Evolutionary conservation across 345 rosid genomes (phyloP).

Genomic region (Rhodamnia rubescens): DNA sequence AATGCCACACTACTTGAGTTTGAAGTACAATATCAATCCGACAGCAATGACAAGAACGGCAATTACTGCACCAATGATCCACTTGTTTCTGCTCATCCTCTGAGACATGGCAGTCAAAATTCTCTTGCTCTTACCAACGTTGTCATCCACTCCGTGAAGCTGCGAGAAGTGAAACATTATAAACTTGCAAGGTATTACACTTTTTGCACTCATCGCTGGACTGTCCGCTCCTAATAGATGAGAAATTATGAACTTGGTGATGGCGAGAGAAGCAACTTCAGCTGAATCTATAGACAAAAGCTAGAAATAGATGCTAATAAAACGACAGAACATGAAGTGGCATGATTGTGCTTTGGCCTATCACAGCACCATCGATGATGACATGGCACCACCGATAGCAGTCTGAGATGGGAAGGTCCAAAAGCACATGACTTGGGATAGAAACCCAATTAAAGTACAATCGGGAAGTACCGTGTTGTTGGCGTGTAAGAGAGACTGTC

Average conservation of each 20-base stretch:
- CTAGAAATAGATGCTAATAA: not conserved
- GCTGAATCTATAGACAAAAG: not conserved
- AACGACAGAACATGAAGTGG: not conserved
- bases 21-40: constrained; percentile 54
- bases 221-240: not conserved
- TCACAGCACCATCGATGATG: not conserved
- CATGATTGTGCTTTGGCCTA: not conserved
- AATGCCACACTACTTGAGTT: constrained; percentile 36
- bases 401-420: not conserved
- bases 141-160: constrained; percentile 92
- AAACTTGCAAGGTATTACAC: not conserved
- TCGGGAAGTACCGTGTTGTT: constrained; percentile 41
- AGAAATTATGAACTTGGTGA: not conserved
- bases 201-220: not conserved
- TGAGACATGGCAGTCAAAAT: constrained; percentile 61
- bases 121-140: constrained; percentile 79
- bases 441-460: not conserved
- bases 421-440: not conserved
- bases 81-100: constrained; percentile 87
- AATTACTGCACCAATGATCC: constrained; percentile 52
- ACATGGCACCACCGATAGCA: not conserved
- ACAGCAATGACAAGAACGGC: constrained; percentile 48
- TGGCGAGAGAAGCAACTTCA: not conserved
- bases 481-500: constrained; percentile 77
- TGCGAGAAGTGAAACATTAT: constrained; percentile 8